Percentiles rank a stretch among this genome's conserved stretches.
These are phyloP conservation scores for Coriaria nepalensis DNA, from an alignment of 306 rosid species.

Conservation along the genomic window DNA sequence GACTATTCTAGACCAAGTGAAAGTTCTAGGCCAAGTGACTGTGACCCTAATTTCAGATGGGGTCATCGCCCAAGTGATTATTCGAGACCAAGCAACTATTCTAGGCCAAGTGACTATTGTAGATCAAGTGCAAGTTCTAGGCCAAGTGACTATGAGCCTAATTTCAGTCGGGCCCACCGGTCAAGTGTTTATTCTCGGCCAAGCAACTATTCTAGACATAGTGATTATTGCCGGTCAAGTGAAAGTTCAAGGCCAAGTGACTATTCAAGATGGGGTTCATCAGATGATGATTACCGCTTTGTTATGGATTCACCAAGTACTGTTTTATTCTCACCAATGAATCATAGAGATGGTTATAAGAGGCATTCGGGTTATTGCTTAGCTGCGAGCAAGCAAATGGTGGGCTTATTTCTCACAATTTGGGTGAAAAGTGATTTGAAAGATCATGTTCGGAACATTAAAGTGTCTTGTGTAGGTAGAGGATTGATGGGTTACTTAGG, in stretches of 20 bases:
- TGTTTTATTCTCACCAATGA: constrained; percentile 62
- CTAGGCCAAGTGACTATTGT: constrained; percentile 16
- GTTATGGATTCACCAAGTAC: constrained; percentile 75
- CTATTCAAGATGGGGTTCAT: constrained; percentile 91
- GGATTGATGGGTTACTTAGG: constrained; percentile 99
- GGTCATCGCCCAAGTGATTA: constrained; percentile 22
- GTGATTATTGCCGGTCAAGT: constrained; percentile 3
- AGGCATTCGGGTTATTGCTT: constrained; percentile 74
- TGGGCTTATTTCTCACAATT: constrained; percentile 88
- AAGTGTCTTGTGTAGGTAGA: constrained; percentile 90
- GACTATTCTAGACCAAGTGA: constrained; percentile 6
- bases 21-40: constrained; percentile 40
- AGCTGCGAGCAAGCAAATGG: constrained; percentile 97
- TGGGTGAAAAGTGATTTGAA: constrained; percentile 88
- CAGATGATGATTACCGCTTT: constrained; percentile 76
- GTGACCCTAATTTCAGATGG: constrained; percentile 60
- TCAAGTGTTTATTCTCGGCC: constrained; percentile 18
- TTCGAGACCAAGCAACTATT: constrained; percentile 13
- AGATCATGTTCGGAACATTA: constrained; percentile 75
- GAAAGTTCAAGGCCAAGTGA: constrained; percentile 25
- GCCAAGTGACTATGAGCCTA: constrained; percentile 55
- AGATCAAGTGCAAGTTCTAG: constrained; percentile 4
- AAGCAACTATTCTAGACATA: constrained; percentile 20
- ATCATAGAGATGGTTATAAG: constrained; percentile 48
- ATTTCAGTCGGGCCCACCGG: constrained; percentile 40